phyloP scores from a whole-genome alignment of 352 stramenopile species.

The Albugo laibachii region DNA sequence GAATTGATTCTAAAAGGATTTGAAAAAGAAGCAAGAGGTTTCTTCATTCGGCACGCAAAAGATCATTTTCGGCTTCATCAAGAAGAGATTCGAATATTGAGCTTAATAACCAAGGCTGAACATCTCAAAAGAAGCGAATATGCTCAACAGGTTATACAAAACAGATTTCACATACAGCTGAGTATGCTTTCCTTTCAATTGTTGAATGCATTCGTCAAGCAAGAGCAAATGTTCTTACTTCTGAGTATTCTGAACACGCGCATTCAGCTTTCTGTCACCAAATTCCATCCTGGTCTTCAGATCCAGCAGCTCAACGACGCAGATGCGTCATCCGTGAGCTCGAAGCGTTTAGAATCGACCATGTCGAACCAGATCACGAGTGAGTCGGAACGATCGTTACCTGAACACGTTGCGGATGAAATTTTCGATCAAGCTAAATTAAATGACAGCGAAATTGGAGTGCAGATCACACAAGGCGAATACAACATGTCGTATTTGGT shows the following conservation, averaged over 20 bases:
- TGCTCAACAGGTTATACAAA: constrained; percentile 47
- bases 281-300: constrained; percentile 45
- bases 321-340: not conserved
- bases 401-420: constrained; percentile 31
- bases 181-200: constrained; percentile 71
- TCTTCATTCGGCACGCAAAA: constrained; percentile 30
- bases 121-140: constrained; percentile 60
- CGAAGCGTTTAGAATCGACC: not conserved
- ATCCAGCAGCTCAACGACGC: constrained; percentile 40
- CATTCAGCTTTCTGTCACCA: constrained; percentile 47
- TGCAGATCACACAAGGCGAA: constrained; percentile 27
- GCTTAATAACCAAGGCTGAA: constrained; percentile 33
- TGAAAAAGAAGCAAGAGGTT: constrained; percentile 20
- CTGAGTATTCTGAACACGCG: constrained; percentile 63
- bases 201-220: constrained; percentile 56
- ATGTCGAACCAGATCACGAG: not conserved
- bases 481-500: constrained; percentile 68
- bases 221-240: constrained; percentile 54
- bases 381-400: not conserved
- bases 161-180: constrained; percentile 69
- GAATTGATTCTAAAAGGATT: constrained; percentile 56
- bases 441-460: constrained; percentile 53
- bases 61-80: constrained; percentile 55
- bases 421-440: constrained; percentile 22
- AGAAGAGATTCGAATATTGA: constrained; percentile 39